Conservation (phyloP, 2,329 filamentous ascomycete species). For the Pseudocercospora fijiensis region DNA sequence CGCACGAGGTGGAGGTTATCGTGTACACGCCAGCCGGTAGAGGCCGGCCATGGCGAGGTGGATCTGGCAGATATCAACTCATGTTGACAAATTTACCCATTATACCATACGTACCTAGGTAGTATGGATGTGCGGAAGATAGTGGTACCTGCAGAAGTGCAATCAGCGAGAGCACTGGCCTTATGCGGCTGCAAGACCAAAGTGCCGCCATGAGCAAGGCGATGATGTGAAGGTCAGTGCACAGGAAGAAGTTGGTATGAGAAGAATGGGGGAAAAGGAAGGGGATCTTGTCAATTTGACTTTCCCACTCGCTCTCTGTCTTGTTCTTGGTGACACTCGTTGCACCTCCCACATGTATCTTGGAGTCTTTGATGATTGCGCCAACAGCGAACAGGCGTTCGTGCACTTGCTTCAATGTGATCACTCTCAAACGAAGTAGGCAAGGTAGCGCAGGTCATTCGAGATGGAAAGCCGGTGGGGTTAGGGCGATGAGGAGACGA, state of each 20-base stretch:
- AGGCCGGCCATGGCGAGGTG: neutral
- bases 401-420: slow-evolving; percentile 19
- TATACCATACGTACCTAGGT: slow-evolving; percentile 14
- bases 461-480: slow-evolving; percentile 22
- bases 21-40: neutral
- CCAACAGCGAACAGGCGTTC: slow-evolving; percentile 20
- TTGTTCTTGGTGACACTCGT: slow-evolving; percentile 24
- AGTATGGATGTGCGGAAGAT: slow-evolving; percentile 30
- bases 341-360: slow-evolving; percentile 20
- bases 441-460: slow-evolving; percentile 25
- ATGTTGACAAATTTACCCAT: neutral
- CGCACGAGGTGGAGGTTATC: slow-evolving; percentile 1
- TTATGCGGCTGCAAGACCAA: slow-evolving; percentile 20
- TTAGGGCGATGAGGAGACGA: slow-evolving; percentile 19
- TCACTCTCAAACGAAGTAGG: slow-evolving; percentile 26
- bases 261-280: slow-evolving; percentile 22
- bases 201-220: slow-evolving; percentile 22
- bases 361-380: slow-evolving; percentile 28
- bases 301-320: slow-evolving; percentile 19
- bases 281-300: slow-evolving; percentile 31
- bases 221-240: slow-evolving; percentile 27
- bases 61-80: neutral
- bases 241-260: slow-evolving; percentile 22
- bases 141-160: slow-evolving; percentile 28
- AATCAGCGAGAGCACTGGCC: slow-evolving; percentile 32